A percentile compares a stretch with the other conserved stretches of the same genome.
Conservation (phyloP, 192 early-diverging fungal genomes). For the Backusella westeae region DNA sequence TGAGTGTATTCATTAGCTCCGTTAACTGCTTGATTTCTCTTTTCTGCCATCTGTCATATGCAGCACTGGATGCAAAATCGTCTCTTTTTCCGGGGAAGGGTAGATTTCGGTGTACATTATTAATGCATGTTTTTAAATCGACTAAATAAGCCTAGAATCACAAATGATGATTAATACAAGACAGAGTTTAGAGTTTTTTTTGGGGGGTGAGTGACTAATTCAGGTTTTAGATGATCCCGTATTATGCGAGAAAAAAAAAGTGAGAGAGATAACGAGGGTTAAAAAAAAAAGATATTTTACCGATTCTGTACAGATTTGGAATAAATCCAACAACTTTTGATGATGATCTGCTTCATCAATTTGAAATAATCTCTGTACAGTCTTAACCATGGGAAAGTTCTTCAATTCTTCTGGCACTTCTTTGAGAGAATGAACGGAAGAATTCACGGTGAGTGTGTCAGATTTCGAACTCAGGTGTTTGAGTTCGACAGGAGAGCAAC, state of each 20-base stretch:
- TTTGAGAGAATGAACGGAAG: neutral
- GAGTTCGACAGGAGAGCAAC: neutral
- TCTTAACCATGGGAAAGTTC: constrained; percentile 18
- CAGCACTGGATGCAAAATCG: constrained; percentile 45
- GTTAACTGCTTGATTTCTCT: constrained; percentile 52
- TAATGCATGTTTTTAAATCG: constrained; percentile 48
- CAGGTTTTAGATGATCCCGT: neutral
- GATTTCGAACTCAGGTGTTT: constrained; percentile 22
- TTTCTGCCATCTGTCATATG: constrained; percentile 54
- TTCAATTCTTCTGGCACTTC: neutral
- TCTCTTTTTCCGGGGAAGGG: constrained; percentile 35
- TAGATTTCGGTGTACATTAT: constrained; percentile 42
- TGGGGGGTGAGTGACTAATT: neutral
- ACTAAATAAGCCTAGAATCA: constrained; percentile 36
- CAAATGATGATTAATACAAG: neutral
- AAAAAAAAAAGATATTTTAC: constrained; percentile 21
- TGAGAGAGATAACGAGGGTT: neutral
- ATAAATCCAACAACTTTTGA: constrained; percentile 38
- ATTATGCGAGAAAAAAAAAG: neutral
- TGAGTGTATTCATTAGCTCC: constrained; percentile 45
- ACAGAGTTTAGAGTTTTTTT: neutral
- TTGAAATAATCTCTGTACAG: constrained; percentile 42
- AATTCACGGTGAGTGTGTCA: constrained; percentile 40
- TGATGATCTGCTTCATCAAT: constrained; percentile 36
- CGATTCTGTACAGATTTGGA: constrained; percentile 42